phyloP scores from a whole-genome alignment of 2,329 filamentous ascomycete species.

The Venturia effusa region DNA sequence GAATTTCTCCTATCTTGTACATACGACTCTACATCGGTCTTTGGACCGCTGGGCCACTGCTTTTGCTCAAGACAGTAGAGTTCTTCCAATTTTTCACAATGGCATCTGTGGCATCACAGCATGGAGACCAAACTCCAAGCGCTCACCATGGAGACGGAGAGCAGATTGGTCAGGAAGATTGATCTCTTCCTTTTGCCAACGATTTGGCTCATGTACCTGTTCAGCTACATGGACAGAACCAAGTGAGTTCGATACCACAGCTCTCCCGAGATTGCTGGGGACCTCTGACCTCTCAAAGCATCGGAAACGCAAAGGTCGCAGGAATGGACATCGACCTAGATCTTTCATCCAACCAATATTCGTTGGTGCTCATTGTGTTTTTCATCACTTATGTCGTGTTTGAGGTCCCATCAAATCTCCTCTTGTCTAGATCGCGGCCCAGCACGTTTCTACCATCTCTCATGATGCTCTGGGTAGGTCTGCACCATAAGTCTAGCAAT shows the following conservation, averaged over 20 bases:
- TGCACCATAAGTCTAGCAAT: background rate
- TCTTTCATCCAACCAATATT: constrained; percentile 40
- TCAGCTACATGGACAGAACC: constrained; percentile 36
- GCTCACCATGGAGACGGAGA: constrained; percentile 23
- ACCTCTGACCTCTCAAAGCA: constrained; percentile 14
- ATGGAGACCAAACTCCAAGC: constrained; percentile 15
- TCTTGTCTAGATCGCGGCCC: constrained; percentile 38
- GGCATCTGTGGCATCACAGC: constrained; percentile 13
- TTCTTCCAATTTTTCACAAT: constrained; percentile 8
- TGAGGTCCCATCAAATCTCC: constrained; percentile 44
- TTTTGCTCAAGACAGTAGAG: background rate
- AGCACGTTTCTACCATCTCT: constrained; percentile 33
- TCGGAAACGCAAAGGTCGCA: constrained; percentile 16
- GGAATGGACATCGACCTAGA: constrained; percentile 13
- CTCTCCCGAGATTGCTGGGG: background rate
- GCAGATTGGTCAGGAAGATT: constrained; percentile 33
- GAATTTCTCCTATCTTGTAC: background rate
- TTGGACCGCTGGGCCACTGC: background rate
- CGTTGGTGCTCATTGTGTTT: constrained; percentile 42
- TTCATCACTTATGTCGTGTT: constrained; percentile 36
- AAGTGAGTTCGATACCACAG: constrained; percentile 14
- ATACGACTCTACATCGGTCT: background rate
- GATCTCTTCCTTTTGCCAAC: constrained; percentile 36
- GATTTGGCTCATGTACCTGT: constrained; percentile 40
- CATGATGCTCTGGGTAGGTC: constrained; percentile 5